Percentiles rank a stretch among this genome's conserved stretches.
These are phyloP conservation scores for Fennellomyces sp. DNA, from an alignment of 371 early-diverging fungal species.

Conservation along the genomic window DNA sequence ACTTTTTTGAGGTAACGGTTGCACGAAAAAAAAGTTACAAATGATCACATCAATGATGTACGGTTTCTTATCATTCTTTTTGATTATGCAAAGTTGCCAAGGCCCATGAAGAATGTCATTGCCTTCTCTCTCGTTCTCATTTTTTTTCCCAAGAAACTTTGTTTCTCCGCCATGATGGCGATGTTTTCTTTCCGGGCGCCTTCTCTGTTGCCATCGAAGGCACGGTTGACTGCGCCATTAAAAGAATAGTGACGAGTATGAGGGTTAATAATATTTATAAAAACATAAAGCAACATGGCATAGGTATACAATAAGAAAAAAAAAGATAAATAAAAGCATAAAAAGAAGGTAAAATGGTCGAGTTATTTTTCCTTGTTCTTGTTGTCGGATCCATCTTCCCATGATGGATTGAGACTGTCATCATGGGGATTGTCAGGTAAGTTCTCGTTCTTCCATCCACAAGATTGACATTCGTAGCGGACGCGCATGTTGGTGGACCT, in stretches of 20 bases:
- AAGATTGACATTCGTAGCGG: conserved; percentile 31
- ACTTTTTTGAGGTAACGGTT: too few species aligned
- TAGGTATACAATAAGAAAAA: neutral
- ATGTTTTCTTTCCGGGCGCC: neutral
- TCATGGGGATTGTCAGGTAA: conserved; percentile 22
- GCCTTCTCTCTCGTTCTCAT: too few species aligned
- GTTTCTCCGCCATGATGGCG: neutral
- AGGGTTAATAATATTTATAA: neutral
- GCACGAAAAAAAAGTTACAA: too few species aligned
- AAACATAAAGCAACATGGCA: neutral
- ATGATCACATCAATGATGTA: too few species aligned
- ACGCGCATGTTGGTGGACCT: conserved; percentile 38
- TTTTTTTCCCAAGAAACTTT: neutral
- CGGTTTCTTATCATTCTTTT: too few species aligned
- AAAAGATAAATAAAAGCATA: neutral
- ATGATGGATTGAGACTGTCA: neutral
- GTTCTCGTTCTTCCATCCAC: conserved; percentile 35
- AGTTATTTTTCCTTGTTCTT: neutral
- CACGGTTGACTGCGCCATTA: neutral
- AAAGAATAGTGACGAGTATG: neutral
- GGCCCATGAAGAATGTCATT: too few species aligned
- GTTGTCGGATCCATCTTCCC: neutral
- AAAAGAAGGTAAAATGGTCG: neutral
- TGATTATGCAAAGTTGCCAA: too few species aligned
- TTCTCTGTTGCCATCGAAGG: too few species aligned